Evolutionary conservation across 352 stramenopile genomes (phyloP).

Genomic region (Globisporangium irregulare): DNA sequence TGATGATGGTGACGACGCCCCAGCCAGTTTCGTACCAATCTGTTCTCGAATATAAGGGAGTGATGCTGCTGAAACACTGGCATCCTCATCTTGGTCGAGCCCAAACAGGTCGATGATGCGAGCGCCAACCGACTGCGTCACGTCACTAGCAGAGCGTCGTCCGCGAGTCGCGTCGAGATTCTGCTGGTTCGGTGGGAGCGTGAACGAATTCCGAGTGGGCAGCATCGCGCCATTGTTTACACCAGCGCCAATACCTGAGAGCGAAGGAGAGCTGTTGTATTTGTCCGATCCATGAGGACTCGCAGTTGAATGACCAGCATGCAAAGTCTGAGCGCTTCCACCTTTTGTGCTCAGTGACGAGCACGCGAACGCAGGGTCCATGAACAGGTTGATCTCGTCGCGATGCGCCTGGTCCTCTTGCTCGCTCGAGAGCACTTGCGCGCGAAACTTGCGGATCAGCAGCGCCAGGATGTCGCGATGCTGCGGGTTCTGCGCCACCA

Average conservation of each 20-base stretch:
- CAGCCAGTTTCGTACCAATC: background rate
- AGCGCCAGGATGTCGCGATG: slow-evolving; percentile 75
- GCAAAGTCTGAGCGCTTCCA: background rate
- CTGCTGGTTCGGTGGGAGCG: background rate
- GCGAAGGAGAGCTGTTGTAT: slow-evolving; percentile 2
- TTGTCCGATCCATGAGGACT: background rate
- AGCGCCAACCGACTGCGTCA: background rate
- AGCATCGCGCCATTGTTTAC: background rate
- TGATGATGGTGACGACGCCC: background rate
- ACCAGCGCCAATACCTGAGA: slow-evolving; percentile 3
- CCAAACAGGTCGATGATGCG: slow-evolving; percentile 24
- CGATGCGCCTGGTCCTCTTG: slow-evolving; percentile 50
- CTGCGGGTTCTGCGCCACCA: slow-evolving; percentile 74
- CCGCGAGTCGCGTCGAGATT: background rate
- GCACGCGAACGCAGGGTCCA: slow-evolving; percentile 58
- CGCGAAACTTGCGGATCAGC: slow-evolving; percentile 74
- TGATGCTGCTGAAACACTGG: background rate
- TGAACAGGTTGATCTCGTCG: slow-evolving; percentile 69
- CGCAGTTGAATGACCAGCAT: slow-evolving; percentile 6
- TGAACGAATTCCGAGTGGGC: slow-evolving; percentile 10
- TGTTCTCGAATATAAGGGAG: background rate
- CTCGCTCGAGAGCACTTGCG: slow-evolving; percentile 36
- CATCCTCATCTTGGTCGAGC: slow-evolving; percentile 9
- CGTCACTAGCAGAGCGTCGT: slow-evolving; percentile 10
- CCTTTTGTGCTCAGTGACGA: slow-evolving; percentile 4